Conservation (phyloP, 2,329 filamentous ascomycete genomes). For the Alternaria triticina region DNA sequence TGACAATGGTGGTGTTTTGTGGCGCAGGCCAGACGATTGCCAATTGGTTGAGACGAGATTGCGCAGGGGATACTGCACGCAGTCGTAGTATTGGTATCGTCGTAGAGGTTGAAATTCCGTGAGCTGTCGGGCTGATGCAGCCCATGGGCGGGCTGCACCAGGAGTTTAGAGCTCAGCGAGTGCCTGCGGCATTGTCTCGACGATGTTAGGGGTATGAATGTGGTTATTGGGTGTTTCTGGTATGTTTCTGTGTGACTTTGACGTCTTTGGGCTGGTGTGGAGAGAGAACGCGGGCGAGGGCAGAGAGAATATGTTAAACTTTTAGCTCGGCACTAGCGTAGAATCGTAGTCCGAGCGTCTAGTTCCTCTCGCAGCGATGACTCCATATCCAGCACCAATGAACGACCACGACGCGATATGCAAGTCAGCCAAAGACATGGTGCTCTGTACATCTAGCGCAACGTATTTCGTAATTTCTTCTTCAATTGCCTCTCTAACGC, state of each 20-base stretch:
- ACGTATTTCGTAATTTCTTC: constrained; percentile 1
- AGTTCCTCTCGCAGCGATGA: constrained; percentile 27
- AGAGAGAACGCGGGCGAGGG: constrained; percentile 38
- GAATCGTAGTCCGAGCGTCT: constrained; percentile 22
- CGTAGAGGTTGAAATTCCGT: constrained; percentile 67
- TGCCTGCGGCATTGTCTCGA: constrained; percentile 57
- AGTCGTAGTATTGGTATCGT: constrained; percentile 49
- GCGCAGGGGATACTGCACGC: constrained; percentile 43
- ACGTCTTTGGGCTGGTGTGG: constrained; percentile 46
- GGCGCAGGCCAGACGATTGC: constrained; percentile 42
- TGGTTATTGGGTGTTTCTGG: constrained; percentile 27
- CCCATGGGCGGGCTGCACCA: constrained; percentile 22
- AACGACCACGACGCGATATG: constrained; percentile 16
- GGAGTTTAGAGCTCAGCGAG: constrained; percentile 74
- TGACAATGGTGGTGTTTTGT: constrained; percentile 41
- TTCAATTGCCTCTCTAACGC: not conserved
- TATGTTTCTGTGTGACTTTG: constrained; percentile 47
- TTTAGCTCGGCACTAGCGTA: constrained; percentile 33
- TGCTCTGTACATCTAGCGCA: not conserved
- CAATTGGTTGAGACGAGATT: constrained; percentile 41
- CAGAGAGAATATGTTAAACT: constrained; percentile 31
- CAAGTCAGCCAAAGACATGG: constrained; percentile 9
- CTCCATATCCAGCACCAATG: constrained; percentile 23
- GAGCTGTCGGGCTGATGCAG: constrained; percentile 76
- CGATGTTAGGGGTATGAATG: constrained; percentile 44